Evolutionary conservation across 164 flowering plant species (phyloP).

Genomic region (Chimonanthus salicifolius): DNA sequence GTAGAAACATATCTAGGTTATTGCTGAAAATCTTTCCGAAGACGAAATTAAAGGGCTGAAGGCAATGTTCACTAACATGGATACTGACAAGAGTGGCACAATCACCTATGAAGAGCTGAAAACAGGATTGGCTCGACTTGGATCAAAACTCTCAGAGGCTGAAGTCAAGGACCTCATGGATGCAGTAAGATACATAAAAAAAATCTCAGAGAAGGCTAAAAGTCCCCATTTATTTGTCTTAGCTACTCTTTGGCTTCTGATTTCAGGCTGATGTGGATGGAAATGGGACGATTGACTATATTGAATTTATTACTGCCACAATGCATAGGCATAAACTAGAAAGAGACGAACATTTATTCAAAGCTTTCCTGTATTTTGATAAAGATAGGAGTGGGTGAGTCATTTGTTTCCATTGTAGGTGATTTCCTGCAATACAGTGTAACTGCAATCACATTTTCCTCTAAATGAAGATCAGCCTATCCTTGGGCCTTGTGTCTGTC

Average conservation of each 20-base stretch:
- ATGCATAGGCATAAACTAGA: constrained; percentile 73
- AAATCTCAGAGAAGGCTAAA: too few species aligned
- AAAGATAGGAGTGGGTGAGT: constrained; percentile 84
- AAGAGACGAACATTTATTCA: constrained; percentile 62
- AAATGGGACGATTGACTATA: constrained; percentile 67
- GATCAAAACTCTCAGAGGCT: constrained; percentile 64
- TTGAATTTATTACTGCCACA: constrained; percentile 75
- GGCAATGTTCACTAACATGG: constrained; percentile 79
- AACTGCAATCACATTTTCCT: too few species aligned
- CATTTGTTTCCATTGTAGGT: constrained; percentile 2
- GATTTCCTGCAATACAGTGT: too few species aligned
- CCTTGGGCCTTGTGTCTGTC: too few species aligned
- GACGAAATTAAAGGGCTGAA: constrained; percentile 92
- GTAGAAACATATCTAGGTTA: constrained; percentile 37
- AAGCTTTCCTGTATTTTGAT: constrained; percentile 72
- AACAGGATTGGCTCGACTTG: constrained; percentile 68
- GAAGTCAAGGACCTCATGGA: constrained; percentile 78
- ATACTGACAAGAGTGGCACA: constrained; percentile 85
- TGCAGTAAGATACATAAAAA: constrained; percentile 42
- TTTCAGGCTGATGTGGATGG: constrained; percentile 80
- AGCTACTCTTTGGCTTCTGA: background rate
- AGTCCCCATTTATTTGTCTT: background rate
- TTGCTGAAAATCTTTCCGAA: constrained; percentile 78
- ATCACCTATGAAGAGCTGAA: constrained; percentile 84
- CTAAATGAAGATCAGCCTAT: too few species aligned